phyloP scores from a whole-genome alignment of 2,329 filamentous ascomycete species.

The Neophaeococcomyces mojaviensis region DNA sequence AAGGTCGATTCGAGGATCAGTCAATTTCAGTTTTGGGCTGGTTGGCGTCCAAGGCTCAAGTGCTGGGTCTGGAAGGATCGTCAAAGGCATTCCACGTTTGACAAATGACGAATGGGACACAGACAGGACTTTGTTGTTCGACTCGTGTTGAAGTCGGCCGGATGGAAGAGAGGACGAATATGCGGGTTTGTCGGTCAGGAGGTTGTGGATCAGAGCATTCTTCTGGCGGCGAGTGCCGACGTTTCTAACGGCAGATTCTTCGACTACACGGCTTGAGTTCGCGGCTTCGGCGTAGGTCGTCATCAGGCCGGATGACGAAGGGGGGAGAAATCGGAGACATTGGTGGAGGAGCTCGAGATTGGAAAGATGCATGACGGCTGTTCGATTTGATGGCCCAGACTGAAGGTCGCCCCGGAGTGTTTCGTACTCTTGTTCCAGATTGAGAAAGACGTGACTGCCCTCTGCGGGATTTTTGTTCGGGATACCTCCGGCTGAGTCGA shows the following conservation, averaged over 20 bases:
- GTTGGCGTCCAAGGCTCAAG: slow-evolving; percentile 61
- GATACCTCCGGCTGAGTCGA: slow-evolving; percentile 80
- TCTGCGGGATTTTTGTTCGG: slow-evolving; percentile 39
- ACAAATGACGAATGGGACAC: slow-evolving; percentile 62
- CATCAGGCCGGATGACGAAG: slow-evolving; percentile 78
- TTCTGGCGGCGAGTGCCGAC: slow-evolving; percentile 53
- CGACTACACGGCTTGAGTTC: slow-evolving; percentile 26
- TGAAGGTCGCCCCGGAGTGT: slow-evolving; percentile 57
- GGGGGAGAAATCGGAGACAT: slow-evolving; percentile 67
- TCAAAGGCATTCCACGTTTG: slow-evolving; percentile 84
- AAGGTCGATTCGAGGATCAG: slow-evolving; percentile 75
- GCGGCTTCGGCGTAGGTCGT: slow-evolving; percentile 81
- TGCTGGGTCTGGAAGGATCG: slow-evolving; percentile 67
- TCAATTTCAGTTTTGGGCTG: slow-evolving; percentile 59
- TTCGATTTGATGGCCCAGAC: slow-evolving; percentile 9
- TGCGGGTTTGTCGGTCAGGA: slow-evolving; percentile 88
- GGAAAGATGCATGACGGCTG: slow-evolving; percentile 13
- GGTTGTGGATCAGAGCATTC: slow-evolving; percentile 90
- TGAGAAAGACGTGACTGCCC: slow-evolving; percentile 76
- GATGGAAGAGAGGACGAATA: slow-evolving; percentile 84
- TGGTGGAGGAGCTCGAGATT: slow-evolving; percentile 60
- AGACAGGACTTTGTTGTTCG: slow-evolving; percentile 23
- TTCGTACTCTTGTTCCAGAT: slow-evolving; percentile 82
- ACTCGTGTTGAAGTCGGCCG: slow-evolving; percentile 48
- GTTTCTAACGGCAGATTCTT: slow-evolving; percentile 40